phyloP scores from a whole-genome alignment of 805 yeast species.

The Wickerhamomyces rabaulensis region DNA sequence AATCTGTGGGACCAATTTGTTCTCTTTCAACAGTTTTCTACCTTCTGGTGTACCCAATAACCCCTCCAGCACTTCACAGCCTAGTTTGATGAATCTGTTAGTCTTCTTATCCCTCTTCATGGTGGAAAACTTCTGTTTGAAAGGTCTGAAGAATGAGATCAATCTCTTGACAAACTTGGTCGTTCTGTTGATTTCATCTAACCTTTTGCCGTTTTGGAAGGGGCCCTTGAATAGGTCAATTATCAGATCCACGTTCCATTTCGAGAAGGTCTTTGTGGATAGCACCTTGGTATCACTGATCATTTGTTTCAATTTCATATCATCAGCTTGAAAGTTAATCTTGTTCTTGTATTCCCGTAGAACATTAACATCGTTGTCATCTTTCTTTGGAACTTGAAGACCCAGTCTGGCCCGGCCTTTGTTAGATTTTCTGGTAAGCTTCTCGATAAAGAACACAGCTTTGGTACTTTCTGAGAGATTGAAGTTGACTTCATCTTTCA shows the following conservation, averaged over 20 bases:
- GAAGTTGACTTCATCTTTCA: conserved; percentile 1
- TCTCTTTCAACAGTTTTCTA: conserved; percentile 55
- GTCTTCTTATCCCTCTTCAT: conserved; percentile 45
- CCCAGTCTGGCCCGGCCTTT: conserved; percentile 34
- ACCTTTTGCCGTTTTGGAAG: conserved; percentile 57
- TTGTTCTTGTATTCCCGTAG: conserved; percentile 9
- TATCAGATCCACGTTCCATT: conserved; percentile 85
- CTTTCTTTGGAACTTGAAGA: conserved; percentile 20
- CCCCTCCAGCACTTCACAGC: conserved; percentile 67
- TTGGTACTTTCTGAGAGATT: conserved; percentile 10
- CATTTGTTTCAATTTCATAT: conserved; percentile 58
- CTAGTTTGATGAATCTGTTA: conserved; percentile 59
- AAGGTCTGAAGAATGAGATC: conserved; percentile 85
- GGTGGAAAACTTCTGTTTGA: conserved; percentile 72
- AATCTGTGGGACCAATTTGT: conserved; percentile 79
- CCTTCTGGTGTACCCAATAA: conserved; percentile 64
- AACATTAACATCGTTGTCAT: conserved; percentile 5
- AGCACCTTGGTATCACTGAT: conserved; percentile 66
- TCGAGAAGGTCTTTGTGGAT: conserved; percentile 68
- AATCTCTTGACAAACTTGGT: conserved; percentile 85
- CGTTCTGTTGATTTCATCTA: conserved; percentile 72
- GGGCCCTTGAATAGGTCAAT: conserved; percentile 80
- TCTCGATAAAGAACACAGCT: conserved; percentile 45
- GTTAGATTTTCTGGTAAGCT: conserved; percentile 33
- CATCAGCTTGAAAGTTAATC: conserved; percentile 37